These are phyloP conservation scores for Decorospora gaudefroyi DNA, from an alignment of 2,329 filamentous ascomycete genomes.

Conservation along the genomic window DNA sequence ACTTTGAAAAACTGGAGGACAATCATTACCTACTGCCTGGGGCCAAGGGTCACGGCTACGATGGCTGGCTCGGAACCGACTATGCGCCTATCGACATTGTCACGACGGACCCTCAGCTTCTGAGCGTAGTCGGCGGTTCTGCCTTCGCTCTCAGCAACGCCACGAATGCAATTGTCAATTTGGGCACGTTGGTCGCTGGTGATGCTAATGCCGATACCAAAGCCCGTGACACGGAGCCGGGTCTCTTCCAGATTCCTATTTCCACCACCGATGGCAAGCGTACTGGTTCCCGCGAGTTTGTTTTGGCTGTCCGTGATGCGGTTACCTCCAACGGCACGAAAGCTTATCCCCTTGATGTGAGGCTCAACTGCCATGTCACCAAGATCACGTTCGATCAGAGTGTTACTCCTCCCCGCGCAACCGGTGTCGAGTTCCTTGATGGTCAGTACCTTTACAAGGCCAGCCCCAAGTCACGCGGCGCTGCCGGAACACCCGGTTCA, in stretches of 20 bases:
- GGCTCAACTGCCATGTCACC: constrained; percentile 66
- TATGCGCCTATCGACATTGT: constrained; percentile 58
- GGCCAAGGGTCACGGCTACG: constrained; percentile 58
- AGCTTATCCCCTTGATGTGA: constrained; percentile 62
- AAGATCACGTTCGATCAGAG: constrained; percentile 69
- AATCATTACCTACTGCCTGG: constrained; percentile 56
- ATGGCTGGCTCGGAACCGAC: constrained; percentile 62
- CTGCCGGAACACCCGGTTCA: constrained; percentile 46
- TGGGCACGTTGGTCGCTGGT: constrained; percentile 48
- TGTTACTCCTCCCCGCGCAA: constrained; percentile 58
- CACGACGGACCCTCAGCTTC: constrained; percentile 58
- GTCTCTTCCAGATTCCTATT: constrained; percentile 64
- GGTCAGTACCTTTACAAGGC: constrained; percentile 52
- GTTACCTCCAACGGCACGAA: constrained; percentile 56
- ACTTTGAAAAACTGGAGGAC: constrained; percentile 61
- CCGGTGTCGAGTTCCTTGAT: constrained; percentile 51
- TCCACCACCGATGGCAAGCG: constrained; percentile 56
- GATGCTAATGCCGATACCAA: constrained; percentile 58
- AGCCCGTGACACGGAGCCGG: constrained; percentile 53
- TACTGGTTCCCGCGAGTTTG: constrained; percentile 60
- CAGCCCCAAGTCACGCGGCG: constrained; percentile 42
- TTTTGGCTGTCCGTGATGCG: constrained; percentile 57
- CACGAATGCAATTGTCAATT: constrained; percentile 40
- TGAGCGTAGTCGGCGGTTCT: constrained; percentile 58
- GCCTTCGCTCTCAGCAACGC: constrained; percentile 57